Evolutionary conservation across 2,329 filamentous ascomycete species (phyloP).

Genomic region (Fusarium phyllophilum): DNA sequence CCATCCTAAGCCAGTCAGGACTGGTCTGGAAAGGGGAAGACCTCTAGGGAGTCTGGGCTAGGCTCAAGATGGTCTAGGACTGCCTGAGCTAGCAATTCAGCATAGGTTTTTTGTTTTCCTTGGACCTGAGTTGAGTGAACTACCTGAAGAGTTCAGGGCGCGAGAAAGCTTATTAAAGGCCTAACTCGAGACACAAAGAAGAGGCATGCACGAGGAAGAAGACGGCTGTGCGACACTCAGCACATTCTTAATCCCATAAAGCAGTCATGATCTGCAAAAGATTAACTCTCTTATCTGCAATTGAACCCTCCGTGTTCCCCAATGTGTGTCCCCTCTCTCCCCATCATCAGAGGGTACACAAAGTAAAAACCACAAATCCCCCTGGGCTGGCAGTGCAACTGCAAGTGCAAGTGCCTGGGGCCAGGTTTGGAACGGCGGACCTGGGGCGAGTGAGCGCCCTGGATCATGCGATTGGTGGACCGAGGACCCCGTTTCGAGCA

Average conservation of each 20-base stretch:
- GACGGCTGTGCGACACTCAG: background rate
- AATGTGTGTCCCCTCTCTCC: background rate
- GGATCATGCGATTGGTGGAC: constrained; percentile 26
- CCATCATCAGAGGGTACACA: background rate
- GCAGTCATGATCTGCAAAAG: constrained; percentile 2
- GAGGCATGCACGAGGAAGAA: background rate
- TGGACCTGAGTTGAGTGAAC: constrained; percentile 8
- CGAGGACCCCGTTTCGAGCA: constrained; percentile 14
- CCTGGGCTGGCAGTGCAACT: background rate
- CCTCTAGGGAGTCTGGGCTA: constrained; percentile 12
- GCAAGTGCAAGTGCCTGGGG: background rate
- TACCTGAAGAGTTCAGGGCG: background rate
- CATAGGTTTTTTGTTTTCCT: constrained; percentile 24
- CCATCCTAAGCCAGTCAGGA: constrained; percentile 7
- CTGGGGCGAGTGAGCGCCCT: constrained; percentile 6
- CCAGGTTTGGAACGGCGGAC: constrained; percentile 19
- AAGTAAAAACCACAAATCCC: constrained; percentile 5
- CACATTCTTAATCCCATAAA: background rate
- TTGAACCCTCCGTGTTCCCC: constrained; percentile 1
- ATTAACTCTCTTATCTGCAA: background rate
- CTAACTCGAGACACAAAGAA: background rate
- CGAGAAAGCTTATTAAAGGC: constrained; percentile 12
- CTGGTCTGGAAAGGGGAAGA: constrained; percentile 30
- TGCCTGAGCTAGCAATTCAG: constrained; percentile 2
- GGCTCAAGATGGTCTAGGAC: constrained; percentile 10